A percentile compares a stretch with the other conserved stretches of the same genome.
Evolutionary conservation across 345 rosid genomes (phyloP).

Genomic region (Firmiana major): DNA sequence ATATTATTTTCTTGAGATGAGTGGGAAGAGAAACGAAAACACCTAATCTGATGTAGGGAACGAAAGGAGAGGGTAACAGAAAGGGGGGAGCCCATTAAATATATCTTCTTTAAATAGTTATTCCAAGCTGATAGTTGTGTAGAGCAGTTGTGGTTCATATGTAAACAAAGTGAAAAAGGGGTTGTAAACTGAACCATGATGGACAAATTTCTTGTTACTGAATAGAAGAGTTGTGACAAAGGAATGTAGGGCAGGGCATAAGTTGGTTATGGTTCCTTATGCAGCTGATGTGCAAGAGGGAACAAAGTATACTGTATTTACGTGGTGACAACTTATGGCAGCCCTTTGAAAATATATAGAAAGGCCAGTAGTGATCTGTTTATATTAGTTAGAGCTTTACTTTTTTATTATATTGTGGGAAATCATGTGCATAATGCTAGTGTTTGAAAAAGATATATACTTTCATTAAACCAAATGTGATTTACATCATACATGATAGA

Average conservation of each 20-base stretch:
- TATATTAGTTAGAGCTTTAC: background rate
- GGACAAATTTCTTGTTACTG: conserved; percentile 14
- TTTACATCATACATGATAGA: too few species aligned
- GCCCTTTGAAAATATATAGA: conserved; percentile 5
- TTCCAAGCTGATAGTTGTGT: conserved; percentile 13
- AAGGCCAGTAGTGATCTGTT: conserved; percentile 10
- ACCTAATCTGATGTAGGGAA: background rate
- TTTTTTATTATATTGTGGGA: background rate
- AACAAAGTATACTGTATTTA: conserved; percentile 14
- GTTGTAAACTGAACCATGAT: background rate
- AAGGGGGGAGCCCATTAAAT: background rate
- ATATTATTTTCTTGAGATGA: background rate
- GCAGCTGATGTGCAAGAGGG: background rate
- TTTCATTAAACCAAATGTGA: too few species aligned
- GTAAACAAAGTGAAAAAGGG: background rate
- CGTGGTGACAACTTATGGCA: conserved; percentile 8
- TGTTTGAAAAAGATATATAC: background rate
- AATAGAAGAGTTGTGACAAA: background rate
- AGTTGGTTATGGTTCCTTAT: conserved; percentile 2
- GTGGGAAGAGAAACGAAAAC: background rate
- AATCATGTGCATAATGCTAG: background rate
- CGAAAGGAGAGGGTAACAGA: background rate
- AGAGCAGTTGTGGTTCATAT: conserved; percentile 1
- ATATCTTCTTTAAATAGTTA: conserved; percentile 16
- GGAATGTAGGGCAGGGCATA: conserved; percentile 1